Evolutionary conservation across 768 basidiomycete genomes (phyloP).

Genomic region (Mycena haematopus): DNA sequence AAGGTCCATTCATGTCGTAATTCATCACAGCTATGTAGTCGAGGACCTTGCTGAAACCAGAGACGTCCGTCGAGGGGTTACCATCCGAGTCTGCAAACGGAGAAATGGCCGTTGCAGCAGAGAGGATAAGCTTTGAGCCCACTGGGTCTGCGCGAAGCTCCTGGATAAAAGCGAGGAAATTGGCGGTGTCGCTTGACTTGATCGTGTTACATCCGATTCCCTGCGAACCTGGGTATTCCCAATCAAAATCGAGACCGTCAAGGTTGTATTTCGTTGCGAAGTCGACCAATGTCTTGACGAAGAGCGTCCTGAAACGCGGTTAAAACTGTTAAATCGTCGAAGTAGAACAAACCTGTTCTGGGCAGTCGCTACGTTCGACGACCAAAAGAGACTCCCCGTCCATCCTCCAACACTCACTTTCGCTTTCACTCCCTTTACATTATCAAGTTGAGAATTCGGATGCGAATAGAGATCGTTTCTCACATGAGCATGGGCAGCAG

Average conservation of each 20-base stretch:
- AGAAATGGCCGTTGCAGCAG: slow-evolving; percentile 49
- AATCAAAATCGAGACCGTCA: slow-evolving; percentile 54
- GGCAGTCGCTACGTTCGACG: slow-evolving; percentile 60
- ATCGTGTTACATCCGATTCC: slow-evolving; percentile 78
- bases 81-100: slow-evolving; percentile 59
- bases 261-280: slow-evolving; percentile 10
- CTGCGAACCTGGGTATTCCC: slow-evolving; percentile 80
- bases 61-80: slow-evolving; percentile 69
- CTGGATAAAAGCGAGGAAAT: slow-evolving; percentile 80
- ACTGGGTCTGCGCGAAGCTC: slow-evolving; percentile 63
- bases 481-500: slow-evolving; percentile 50
- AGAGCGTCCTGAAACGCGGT: slow-evolving; percentile 4
- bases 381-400: slow-evolving; percentile 69
- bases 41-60: slow-evolving; percentile 72
- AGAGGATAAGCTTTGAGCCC: slow-evolving; percentile 60
- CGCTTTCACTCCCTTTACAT: slow-evolving; percentile 59
- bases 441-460: slow-evolving; percentile 24
- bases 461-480: slow-evolving; percentile 15
- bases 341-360: slow-evolving; percentile 42
- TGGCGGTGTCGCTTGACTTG: slow-evolving; percentile 66
- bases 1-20: slow-evolving; percentile 57
- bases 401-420: slow-evolving; percentile 74
- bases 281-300: slow-evolving; percentile 10
- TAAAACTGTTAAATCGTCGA: not conserved
- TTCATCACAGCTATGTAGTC: slow-evolving; percentile 60